Evolutionary conservation across 495 filamentous ascomycete species (phyloP), one percentile per base, ranked within the genome.

Genomic region (Penicillium argentinense): DNA sequence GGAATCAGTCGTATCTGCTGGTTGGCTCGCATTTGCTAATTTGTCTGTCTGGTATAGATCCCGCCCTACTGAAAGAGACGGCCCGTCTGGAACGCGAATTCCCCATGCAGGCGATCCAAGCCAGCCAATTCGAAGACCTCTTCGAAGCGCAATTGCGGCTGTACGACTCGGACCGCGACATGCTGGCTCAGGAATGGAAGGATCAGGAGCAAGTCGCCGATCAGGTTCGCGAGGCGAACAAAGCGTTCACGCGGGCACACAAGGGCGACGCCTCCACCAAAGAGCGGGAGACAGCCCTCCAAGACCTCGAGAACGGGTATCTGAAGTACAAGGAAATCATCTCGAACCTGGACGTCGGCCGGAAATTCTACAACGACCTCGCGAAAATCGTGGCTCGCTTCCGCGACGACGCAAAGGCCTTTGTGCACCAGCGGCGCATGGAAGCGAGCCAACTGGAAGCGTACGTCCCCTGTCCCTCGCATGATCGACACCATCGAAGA

Each of bases 321-420:
- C 77, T 88, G 66, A 93, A 90, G 68, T 97, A 97, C 67, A 95
- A 93, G 66, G 91, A 98, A 64, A 86, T 97, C 42, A 81, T 95
- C 30, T 86, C 78, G 30, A 95, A 97, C 57, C 69, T 96, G 0
- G 89, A 97, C 43, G 87, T 85, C 0, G 93, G 89, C 1, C 70
- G 92, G 30, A 96, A 95, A 56, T 98, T 98, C 63, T 98, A 97
- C 71, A 97, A 98, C 59, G 91, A 97, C 57, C 78, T 98, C 2
- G 87, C 83, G 29, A 87, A 85, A 64, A 91, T 96, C 32, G 83
- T 96, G 1, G 81, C 75, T 8, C 75, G 85, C 18, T 89, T 89
- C 52, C 76, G 88, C 16, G 91, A 95, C 49, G 88, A 87, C 26
- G 83, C 78, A 25, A 84, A 85, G 54, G 79, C 74, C 7, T 97